A percentile compares a stretch with the other conserved stretches of the same genome.
Conservation (phyloP, 768 basidiomycete species). For the Asterophora parasitica region DNA sequence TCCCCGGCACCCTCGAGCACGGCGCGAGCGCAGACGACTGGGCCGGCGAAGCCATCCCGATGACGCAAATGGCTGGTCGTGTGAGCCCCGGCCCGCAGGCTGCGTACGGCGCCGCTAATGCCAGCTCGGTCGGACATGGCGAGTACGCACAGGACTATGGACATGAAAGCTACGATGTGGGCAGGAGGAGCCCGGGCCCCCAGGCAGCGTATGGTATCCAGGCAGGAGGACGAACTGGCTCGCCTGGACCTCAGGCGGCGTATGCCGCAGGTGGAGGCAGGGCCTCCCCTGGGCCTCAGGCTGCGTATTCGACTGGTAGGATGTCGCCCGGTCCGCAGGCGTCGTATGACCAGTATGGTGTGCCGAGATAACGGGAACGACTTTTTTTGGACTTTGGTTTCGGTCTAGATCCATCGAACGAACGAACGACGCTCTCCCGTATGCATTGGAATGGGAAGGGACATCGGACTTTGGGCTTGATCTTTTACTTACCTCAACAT, state of each 20-base stretch:
- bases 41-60: conserved; percentile 62
- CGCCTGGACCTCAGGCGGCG: conserved; percentile 44
- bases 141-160: too few species aligned
- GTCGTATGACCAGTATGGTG: conserved; percentile 26
- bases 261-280: conserved; percentile 25
- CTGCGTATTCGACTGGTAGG: conserved; percentile 33
- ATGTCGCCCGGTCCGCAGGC: conserved; percentile 43
- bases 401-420: conserved; percentile 2
- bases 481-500: conserved; percentile 6
- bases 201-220: conserved; percentile 20
- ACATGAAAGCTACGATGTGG: conserved; percentile 26
- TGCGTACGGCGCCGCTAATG: conserved; percentile 21
- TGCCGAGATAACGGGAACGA: conserved; percentile 2
- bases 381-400: not conserved
- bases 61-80: conserved; percentile 56
- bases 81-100: conserved; percentile 35
- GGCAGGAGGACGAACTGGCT: conserved; percentile 29
- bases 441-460: conserved; percentile 9
- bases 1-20: conserved; percentile 59
- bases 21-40: conserved; percentile 31
- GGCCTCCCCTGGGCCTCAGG: conserved; percentile 37
- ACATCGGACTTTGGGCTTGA: conserved; percentile 6
- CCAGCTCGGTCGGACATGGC: too few species aligned
- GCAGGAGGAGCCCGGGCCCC: conserved; percentile 37
- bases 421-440: not conserved